Evolutionary conservation across 2,329 filamentous ascomycete species (phyloP).

Genomic region (Clarireedia paspali): DNA sequence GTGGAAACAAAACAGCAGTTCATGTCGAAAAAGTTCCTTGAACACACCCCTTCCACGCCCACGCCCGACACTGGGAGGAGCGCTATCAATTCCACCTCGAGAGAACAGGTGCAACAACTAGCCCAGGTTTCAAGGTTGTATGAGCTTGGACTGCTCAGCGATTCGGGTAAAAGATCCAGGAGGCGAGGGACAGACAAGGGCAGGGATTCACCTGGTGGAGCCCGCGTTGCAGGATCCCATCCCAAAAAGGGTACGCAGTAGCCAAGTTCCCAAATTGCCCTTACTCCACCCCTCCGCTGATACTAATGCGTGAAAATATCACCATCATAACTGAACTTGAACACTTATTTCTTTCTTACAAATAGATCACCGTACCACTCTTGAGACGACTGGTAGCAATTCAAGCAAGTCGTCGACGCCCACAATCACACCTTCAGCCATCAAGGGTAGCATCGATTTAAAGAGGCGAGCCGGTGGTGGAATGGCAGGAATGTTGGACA

Average conservation of each 20-base stretch:
- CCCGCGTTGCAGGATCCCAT: slow-evolving; percentile 25
- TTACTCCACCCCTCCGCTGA: slow-evolving; percentile 14
- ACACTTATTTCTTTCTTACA: not conserved
- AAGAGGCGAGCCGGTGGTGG: slow-evolving; percentile 25
- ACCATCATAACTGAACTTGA: slow-evolving; percentile 11
- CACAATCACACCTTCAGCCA: slow-evolving; percentile 10
- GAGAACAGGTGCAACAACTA: slow-evolving; percentile 13
- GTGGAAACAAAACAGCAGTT: slow-evolving; percentile 6
- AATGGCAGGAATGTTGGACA: slow-evolving; percentile 61
- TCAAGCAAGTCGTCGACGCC: slow-evolving; percentile 7
- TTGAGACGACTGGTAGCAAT: slow-evolving; percentile 9
- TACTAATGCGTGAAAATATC: slow-evolving; percentile 4
- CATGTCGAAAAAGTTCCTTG: slow-evolving; percentile 26
- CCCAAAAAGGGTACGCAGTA: slow-evolving; percentile 24
- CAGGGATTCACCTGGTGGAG: slow-evolving; percentile 22
- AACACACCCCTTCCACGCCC: not conserved
- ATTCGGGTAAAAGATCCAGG: slow-evolving; percentile 24
- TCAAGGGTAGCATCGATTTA: slow-evolving; percentile 18
- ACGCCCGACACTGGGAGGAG: slow-evolving; percentile 3
- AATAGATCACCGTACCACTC: slow-evolving; percentile 9
- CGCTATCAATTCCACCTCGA: slow-evolving; percentile 4
- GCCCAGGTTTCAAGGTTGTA: slow-evolving; percentile 26
- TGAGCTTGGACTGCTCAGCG: slow-evolving; percentile 28
- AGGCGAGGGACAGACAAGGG: slow-evolving; percentile 23
- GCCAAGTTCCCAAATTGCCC: slow-evolving; percentile 15